Evolutionary conservation across 2,329 filamentous ascomycete species (phyloP), one percentile per base, ranked within the genome.

Genomic region (Fusarium sp.): DNA sequence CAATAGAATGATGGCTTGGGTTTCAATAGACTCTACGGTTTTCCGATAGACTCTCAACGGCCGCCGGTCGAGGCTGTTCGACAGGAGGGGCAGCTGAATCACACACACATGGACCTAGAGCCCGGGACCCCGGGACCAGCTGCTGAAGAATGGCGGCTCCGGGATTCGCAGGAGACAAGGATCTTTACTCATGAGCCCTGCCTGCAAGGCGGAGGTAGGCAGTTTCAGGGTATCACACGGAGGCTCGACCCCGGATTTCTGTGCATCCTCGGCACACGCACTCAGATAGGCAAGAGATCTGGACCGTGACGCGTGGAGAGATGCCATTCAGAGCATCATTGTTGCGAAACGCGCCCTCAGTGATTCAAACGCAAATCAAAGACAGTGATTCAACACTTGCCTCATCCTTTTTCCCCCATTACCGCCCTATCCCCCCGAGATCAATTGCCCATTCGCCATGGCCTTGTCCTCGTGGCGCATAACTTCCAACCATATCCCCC

Each of bases 171-270:
- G 59, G 68, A 57, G 25, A 63, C 50, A 58, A 18, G 45, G 60
- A 31, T 57, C 13, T 50, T 25, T 50, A 25, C 14, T 50, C 22
- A 50, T 31, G 54, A 62, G 62, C 63, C 38, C 63, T 74, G 42
- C 40, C 61, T 64, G 61, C 61, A 64, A 63, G 61, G 47, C 61
- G 33, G 25, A 22, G 33, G 35, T 36, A 36, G 35, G 11, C 22
- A 56, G 61, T 27, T 47, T 50, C 38, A 38, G 60, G 60, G 47
- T 64, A 64, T 56, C 61, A 35, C 50, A 52, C 35, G 33, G 36
- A 58, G 35, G 57, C 66, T 58, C 45, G 67, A 74, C 71, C 70
- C 71, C 71, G 67, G 71, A 74, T 74, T 73, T 56, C 65, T 27
- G 18, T 33, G 33, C 38, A 68, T 58, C 70, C 70, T 73, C 70